Evolutionary conservation across 2,329 filamentous ascomycete genomes (phyloP), one percentile per base, ranked within the genome.

Genomic region (Aschersonia sp.): DNA sequence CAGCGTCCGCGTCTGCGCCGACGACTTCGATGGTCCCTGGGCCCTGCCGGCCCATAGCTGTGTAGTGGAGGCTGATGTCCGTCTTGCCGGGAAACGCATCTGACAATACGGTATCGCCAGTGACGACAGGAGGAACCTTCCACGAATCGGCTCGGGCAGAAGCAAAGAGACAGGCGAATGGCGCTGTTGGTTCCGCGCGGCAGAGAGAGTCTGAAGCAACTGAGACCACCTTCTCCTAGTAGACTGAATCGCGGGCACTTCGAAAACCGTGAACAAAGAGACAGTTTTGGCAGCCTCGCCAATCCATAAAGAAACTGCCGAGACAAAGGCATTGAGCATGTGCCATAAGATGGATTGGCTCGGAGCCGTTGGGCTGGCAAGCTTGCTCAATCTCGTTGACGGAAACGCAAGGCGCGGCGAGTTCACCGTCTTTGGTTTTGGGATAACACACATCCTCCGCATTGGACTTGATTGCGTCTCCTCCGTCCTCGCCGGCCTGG

Each of bases 31-130:
- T 68, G 12, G 54, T 47, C 14, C 69, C 69, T 1, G 63, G 61
- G 0, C 67, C 67, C 50, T 68, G 66, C 5, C 50, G 48, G 1
- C 58, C 63, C 29, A 51, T 62, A 2, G 62, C 55, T 6, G 67
- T 70, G 55, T 65, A 70, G 53, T 71, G 70, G 32, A 68, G 50
- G 48, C 63, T 66, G 9, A 68, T 60, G n/a, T 61, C 66, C 41
- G 66, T 63, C 54, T 65, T 52, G 32, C 63, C 58, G 2, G 59
- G 60, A 35, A 55, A 64, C 29, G 55, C 50, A 52, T 69, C 66
- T 8, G 49, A 60, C 9, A 49, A 51, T 32, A 48, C 53, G 4
- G 64, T 66, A 9, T 50, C 59, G 30, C 61, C 60, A 2, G 58
- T 58, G 2, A 61, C 64, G 8, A 58, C 60, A 44, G 43, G 29